Evolutionary conservation across 257 asterid genomes (phyloP).

Genomic region (Henckelia pumila): DNA sequence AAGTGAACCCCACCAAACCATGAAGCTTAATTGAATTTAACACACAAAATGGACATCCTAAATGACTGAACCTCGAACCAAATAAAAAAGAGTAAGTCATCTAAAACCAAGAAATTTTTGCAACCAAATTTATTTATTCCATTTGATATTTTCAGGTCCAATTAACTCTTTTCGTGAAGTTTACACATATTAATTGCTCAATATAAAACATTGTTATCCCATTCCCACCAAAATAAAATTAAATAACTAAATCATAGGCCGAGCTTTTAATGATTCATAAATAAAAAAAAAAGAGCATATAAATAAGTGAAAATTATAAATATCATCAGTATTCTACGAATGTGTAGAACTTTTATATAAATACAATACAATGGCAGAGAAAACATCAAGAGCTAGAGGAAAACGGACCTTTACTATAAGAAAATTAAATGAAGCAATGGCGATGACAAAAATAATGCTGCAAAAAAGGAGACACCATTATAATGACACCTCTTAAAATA

Average conservation of each 20-base stretch:
- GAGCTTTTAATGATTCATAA: conserved; percentile 1
- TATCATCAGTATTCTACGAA: too few relatives aligned
- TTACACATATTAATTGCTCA: neutral
- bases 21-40: conserved; percentile 7
- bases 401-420: conserved; percentile 77
- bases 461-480: too few relatives aligned
- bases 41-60: conserved; percentile 16
- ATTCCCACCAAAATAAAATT: neutral
- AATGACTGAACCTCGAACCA: conserved; percentile 3
- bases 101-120: conserved; percentile 10
- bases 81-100: neutral
- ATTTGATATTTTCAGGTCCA: neutral
- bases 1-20: conserved; percentile 6
- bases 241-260: neutral
- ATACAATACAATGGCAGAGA: neutral
- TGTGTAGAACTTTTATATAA: too few relatives aligned
- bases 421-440: conserved; percentile 75
- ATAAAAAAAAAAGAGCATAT: neutral
- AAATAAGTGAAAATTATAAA: too few relatives aligned
- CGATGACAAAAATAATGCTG: too few relatives aligned
- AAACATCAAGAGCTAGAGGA: conserved; percentile 18
- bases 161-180: neutral
- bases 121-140: conserved; percentile 8
- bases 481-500: too few relatives aligned
- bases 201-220: conserved; percentile 5